phyloP scores from a whole-genome alignment of 2,329 filamentous ascomycete genomes.

The Zymoseptoria passerinii region DNA sequence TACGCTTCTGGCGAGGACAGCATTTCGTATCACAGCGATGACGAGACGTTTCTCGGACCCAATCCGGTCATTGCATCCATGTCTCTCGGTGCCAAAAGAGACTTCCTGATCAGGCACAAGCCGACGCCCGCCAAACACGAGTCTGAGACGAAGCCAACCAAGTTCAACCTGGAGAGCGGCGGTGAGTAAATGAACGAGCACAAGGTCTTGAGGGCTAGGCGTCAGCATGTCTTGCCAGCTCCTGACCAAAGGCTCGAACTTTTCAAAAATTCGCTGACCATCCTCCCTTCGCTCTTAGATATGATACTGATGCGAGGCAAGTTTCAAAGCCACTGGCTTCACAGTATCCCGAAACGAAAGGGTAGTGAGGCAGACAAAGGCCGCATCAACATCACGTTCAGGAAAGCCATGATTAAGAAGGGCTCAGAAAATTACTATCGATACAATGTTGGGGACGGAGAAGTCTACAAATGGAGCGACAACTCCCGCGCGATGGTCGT shows the following conservation, averaged over 20 bases:
- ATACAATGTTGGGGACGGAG: constrained; percentile 69
- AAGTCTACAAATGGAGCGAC: constrained; percentile 60
- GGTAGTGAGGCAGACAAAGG: constrained; percentile 54
- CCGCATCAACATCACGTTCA: constrained; percentile 68
- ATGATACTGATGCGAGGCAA: constrained; percentile 70
- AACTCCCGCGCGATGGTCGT: constrained; percentile 43
- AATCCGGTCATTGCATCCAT: constrained; percentile 68
- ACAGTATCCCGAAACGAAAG: constrained; percentile 67
- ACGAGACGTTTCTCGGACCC: constrained; percentile 65
- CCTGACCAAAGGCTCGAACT: too few species aligned
- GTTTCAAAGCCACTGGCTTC: constrained; percentile 70
- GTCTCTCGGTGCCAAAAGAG: constrained; percentile 61
- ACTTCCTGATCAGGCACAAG: constrained; percentile 76
- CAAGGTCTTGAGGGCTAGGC: too few species aligned
- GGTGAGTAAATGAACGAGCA: neutral
- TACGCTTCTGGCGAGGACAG: constrained; percentile 70
- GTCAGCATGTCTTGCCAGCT: too few species aligned
- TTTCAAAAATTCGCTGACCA: too few species aligned
- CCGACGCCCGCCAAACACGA: constrained; percentile 37
- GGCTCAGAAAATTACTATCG: constrained; percentile 78
- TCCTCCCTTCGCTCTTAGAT: constrained; percentile 28
- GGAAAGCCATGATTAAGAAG: constrained; percentile 59
- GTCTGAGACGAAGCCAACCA: constrained; percentile 37
- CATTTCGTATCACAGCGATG: constrained; percentile 72
- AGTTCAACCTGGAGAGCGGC: constrained; percentile 30